Percentiles rank a stretch among this genome's conserved stretches.
These are phyloP conservation scores for Pseudogymnoascus sp. DNA, from an alignment of 2,329 filamentous ascomycete species.

Conservation along the genomic window DNA sequence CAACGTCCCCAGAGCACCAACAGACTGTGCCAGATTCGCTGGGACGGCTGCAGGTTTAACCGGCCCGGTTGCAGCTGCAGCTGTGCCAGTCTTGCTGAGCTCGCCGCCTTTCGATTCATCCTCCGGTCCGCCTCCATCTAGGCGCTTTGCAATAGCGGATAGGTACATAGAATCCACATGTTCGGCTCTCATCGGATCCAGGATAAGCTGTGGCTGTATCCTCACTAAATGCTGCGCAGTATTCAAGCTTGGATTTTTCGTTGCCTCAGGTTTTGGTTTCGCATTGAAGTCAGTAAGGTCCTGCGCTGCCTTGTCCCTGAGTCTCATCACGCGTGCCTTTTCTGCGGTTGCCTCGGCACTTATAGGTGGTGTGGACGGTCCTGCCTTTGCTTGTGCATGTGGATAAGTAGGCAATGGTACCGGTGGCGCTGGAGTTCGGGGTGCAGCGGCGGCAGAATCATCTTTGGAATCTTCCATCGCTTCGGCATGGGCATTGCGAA, in stretches of 20 bases:
- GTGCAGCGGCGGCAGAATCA: background rate
- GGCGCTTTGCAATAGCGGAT: constrained; percentile 49
- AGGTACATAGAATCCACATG: constrained; percentile 70
- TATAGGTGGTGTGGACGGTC: constrained; percentile 30
- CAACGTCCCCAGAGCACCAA: background rate
- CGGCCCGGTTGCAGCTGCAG: background rate
- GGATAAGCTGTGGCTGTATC: constrained; percentile 59
- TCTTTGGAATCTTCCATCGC: constrained; percentile 26
- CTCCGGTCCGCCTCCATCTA: constrained; percentile 24
- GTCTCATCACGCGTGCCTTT: constrained; percentile 52
- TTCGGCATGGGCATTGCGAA: constrained; percentile 30
- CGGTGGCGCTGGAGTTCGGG: background rate
- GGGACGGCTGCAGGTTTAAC: constrained; percentile 12
- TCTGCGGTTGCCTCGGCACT: constrained; percentile 52
- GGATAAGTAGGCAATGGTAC: background rate
- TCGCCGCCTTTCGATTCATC: constrained; percentile 15
- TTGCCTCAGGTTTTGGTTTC: constrained; percentile 38
- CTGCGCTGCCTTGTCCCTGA: constrained; percentile 48
- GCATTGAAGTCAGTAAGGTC: constrained; percentile 38
- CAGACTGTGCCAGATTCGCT: constrained; percentile 11
- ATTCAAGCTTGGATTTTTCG: constrained; percentile 50
- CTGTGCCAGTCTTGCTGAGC: background rate
- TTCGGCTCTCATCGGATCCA: constrained; percentile 71
- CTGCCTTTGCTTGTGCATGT: constrained; percentile 13
- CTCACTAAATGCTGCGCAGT: constrained; percentile 49